A percentile compares a stretch with the other conserved stretches of the same genome.
Conservation (phyloP, 257 asterid genomes). For the Solanum peruvianum region DNA sequence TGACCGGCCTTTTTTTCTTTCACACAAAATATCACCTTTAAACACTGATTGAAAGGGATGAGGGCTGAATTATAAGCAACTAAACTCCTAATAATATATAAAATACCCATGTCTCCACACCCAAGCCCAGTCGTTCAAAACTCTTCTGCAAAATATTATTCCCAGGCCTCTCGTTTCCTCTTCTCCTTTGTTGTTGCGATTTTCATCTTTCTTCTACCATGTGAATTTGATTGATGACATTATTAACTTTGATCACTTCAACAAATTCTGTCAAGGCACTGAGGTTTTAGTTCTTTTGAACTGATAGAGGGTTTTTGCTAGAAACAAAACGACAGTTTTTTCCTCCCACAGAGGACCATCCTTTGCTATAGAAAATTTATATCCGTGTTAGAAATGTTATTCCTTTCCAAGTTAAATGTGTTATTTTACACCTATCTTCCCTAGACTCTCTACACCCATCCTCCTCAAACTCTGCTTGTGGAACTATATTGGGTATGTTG, state of each 20-base stretch:
- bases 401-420: background rate
- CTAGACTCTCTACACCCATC: background rate
- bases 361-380: background rate
- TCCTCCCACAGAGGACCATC: background rate
- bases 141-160: background rate
- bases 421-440: background rate
- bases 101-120: background rate
- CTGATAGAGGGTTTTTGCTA: background rate
- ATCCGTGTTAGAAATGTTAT: background rate
- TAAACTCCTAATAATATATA: background rate
- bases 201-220: background rate
- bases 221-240: background rate
- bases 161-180: background rate
- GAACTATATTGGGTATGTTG: background rate
- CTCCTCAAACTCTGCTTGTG: background rate
- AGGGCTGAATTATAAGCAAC: background rate
- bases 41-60: background rate
- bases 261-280: background rate
- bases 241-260: background rate
- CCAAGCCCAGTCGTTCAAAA: background rate
- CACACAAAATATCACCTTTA: background rate
- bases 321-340: background rate
- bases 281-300: background rate
- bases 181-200: background rate
- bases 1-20: background rate